A percentile compares a stretch with the other conserved stretches of the same genome.
Conservation (phyloP, 306 rosid species). For the Glycyrrhiza uralensis region DNA sequence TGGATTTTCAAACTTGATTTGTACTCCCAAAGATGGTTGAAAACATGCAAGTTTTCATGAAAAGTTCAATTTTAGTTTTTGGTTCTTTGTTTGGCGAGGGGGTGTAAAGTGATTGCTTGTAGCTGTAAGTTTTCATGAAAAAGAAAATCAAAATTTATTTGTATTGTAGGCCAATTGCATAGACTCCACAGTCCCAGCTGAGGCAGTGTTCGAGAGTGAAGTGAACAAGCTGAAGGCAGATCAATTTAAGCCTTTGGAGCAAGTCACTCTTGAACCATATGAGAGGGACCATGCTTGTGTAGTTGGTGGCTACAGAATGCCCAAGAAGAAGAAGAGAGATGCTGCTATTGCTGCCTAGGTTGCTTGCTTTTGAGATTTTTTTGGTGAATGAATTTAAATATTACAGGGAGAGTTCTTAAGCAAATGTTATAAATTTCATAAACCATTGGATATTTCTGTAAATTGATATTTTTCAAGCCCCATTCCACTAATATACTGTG, state of each 20-base stretch:
- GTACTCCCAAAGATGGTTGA: too few relatives aligned
- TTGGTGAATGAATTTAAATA: too few relatives aligned
- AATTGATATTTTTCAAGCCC: too few relatives aligned
- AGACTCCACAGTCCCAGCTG: conserved; percentile 73
- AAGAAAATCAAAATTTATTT: too few relatives aligned
- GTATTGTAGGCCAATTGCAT: conserved; percentile 73
- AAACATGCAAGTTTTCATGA: not conserved
- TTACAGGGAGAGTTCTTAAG: too few relatives aligned
- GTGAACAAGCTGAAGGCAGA: conserved; percentile 75
- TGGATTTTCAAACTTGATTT: too few relatives aligned
- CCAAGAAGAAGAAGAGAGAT: conserved; percentile 67
- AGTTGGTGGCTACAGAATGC: conserved; percentile 62
- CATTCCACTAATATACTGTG: too few relatives aligned
- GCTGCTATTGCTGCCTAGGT: conserved; percentile 2
- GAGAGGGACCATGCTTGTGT: conserved; percentile 94
- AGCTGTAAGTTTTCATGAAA: too few relatives aligned
- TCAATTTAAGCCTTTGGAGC: conserved; percentile 66
- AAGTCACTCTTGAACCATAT: conserved; percentile 80
- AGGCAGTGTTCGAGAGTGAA: conserved; percentile 65
- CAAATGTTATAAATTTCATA: too few relatives aligned
- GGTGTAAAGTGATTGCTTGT: too few relatives aligned
- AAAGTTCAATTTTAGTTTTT: not conserved
- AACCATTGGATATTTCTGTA: too few relatives aligned
- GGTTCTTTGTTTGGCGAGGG: not conserved
- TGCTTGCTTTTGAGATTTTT: not conserved